Percentiles rank a stretch among this genome's conserved stretches.
These are phyloP conservation scores for Candida neerlandica DNA, from an alignment of 1,139 yeast species.

Conservation along the genomic window DNA sequence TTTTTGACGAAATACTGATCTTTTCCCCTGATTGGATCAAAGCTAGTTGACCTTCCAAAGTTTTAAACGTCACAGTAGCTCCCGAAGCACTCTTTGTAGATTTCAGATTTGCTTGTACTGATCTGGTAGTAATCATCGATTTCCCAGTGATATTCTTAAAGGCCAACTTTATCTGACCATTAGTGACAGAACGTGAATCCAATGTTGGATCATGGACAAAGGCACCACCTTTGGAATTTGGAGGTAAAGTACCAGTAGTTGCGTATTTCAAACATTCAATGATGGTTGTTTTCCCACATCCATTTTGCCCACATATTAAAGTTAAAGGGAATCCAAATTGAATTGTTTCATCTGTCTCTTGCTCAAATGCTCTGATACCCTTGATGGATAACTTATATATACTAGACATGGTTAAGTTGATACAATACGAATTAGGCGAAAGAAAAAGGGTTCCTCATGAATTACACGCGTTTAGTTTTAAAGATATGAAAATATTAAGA, in stretches of 20 bases:
- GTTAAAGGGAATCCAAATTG: conserved; percentile 92
- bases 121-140: conserved; percentile 83
- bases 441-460: neutral
- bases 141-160: conserved; percentile 74
- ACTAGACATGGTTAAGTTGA: conserved; percentile 53
- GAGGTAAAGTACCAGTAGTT: conserved; percentile 95
- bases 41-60: conserved; percentile 85
- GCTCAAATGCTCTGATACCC: conserved; percentile 90
- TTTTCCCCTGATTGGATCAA: conserved; percentile 67
- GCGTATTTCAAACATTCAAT: conserved; percentile 94
- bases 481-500: neutral
- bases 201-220: conserved; percentile 92
- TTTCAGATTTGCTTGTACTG: conserved; percentile 73
- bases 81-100: conserved; percentile 17
- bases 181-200: conserved; percentile 72
- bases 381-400: conserved; percentile 78
- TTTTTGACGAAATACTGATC: conserved; percentile 76
- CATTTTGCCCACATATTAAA: conserved; percentile 93
- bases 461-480: neutral
- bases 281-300: conserved; percentile 97
- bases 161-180: conserved; percentile 89
- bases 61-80: conserved; percentile 71
- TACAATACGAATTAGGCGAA: neutral
- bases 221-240: conserved; percentile 95
- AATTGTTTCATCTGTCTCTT: conserved; percentile 79